Evolutionary conservation across 2,329 filamentous ascomycete species (phyloP).

Genomic region (Aspergillus latus): DNA sequence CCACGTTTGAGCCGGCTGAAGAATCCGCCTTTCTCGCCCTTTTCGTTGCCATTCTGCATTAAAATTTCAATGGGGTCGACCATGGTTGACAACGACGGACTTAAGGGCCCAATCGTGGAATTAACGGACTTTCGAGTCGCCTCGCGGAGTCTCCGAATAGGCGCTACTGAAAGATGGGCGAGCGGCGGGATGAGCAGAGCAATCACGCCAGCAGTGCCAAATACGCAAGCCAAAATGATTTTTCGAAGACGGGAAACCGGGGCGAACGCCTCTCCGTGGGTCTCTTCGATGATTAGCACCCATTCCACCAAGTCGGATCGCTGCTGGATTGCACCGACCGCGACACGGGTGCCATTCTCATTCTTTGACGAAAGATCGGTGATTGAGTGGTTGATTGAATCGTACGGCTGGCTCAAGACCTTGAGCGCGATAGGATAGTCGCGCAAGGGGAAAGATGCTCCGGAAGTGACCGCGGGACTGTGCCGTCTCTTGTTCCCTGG

Average conservation of each 20-base stretch:
- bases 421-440: conserved; percentile 63
- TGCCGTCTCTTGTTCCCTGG: conserved; percentile 34
- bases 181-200: conserved; percentile 72
- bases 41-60: conserved; percentile 16
- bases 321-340: conserved; percentile 76
- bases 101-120: conserved; percentile 38
- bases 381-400: conserved; percentile 64
- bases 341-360: conserved; percentile 67
- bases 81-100: neutral
- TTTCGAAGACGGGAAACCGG: conserved; percentile 74
- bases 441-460: conserved; percentile 58
- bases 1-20: conserved; percentile 14
- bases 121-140: conserved; percentile 73
- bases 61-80: neutral
- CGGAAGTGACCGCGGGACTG: conserved; percentile 27
- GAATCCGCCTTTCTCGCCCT: neutral
- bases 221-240: conserved; percentile 80
- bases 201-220: conserved; percentile 74
- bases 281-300: conserved; percentile 78
- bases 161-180: conserved; percentile 77
- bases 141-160: conserved; percentile 72
- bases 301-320: conserved; percentile 71
- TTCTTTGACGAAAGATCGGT: conserved; percentile 68
- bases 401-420: conserved; percentile 57
- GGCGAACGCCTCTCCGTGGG: conserved; percentile 69